Base-by-base conservation (phyloP, 139 green algal species). In the Mesostigma viride region DNA sequence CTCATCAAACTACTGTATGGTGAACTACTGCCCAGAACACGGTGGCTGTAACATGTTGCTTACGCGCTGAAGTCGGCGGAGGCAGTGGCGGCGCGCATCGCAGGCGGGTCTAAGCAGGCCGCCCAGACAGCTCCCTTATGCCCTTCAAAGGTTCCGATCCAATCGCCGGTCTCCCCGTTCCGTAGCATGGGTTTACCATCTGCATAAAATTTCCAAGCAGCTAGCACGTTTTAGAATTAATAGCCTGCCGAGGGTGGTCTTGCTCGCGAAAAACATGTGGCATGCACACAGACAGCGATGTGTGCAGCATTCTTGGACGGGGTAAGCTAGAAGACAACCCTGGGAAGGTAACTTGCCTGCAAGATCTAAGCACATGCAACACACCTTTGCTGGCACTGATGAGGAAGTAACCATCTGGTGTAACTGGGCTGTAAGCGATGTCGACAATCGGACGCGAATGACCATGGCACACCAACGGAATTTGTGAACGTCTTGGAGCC, bases 121-220 rank as follows among this genome's bases (percentile, higher is more conserved):
- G 82, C 87, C 94, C 94, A 99, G n/a, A 98, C 92, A 4, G 87
- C 87, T 6, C 92, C 92, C 81, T 97, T 97, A 70, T 98, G 93
- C 1, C 93, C 94, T 35, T 95, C 76, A 60, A 99, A 99, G 0
- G 94, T 99, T 2, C 94, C 94, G 22, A 98, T 91, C 94, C 94
- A 99, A 74, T 99, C 94, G 1, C 94, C 94, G 5, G 85, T 95
- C 36, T 85, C 80, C 17, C 90, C 94, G 64, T 95, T 87, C 0
- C 94, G 83, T 34, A 99, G 82, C 94, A 97, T 97, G 2, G 94
- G 90, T 68, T 92, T 84, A 2, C 91, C 91, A 84, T 99, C 94
- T 78, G 60, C 65, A 66, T 14, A 24, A 44, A 26, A 44, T 26
- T 65, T 53, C 40, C 17, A 53, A 53, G 14, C 14, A 24, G 40